Base-by-base conservation (phyloP, 2,329 filamentous ascomycete species). In the Curvularia spicifera region DNA sequence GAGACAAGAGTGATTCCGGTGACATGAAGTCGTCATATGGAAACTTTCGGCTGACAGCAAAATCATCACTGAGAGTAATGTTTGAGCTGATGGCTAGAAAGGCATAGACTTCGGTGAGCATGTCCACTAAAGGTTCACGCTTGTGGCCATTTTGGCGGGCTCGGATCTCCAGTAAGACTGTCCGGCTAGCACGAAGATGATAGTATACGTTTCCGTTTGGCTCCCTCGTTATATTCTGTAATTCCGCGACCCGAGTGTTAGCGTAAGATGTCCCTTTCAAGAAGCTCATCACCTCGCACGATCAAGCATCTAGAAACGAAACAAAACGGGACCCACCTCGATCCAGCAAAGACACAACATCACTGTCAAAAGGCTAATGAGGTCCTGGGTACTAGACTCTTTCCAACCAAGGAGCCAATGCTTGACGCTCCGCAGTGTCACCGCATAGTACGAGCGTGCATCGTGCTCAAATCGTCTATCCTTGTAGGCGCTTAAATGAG, bases 61-160 rank as follows among this genome's bases (percentile, higher is more conserved):
- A 43, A 31, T 55, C 45, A 7, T 28, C 49, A 18, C 9, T 13
- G 10, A 55, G n/a, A 28, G 52, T 55, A 6, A 55, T 7, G 37
- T 37, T 55, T 18, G 52, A 18, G 18, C n/a, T 26, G 37, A 55
- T 50, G 33, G 45, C 52, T 9, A 49, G 42, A 45, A 49, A 55
- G 24, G 52, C 52, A 20, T 55, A 55, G 45, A 50, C 31, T 18
- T 55, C 52, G 4, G 52, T 55, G 18, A 55, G 52, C 13, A 55
- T 18, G 7, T 55, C 45, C 33, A 55, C 29, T 13, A 50, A 26
- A 9, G 37, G 39, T 26, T 13, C 35, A 28, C 44, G 44, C 1
- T 42, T 9, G 2, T 42, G 31, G 33, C 47, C n/a, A 8, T 26
- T 48, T 15, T 39, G 28, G 9, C 15, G 28, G 29, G 22, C 28